These are phyloP conservation scores for Aphanomyces invadans DNA, from an alignment of 352 stramenopile species.

Conservation along the genomic window DNA sequence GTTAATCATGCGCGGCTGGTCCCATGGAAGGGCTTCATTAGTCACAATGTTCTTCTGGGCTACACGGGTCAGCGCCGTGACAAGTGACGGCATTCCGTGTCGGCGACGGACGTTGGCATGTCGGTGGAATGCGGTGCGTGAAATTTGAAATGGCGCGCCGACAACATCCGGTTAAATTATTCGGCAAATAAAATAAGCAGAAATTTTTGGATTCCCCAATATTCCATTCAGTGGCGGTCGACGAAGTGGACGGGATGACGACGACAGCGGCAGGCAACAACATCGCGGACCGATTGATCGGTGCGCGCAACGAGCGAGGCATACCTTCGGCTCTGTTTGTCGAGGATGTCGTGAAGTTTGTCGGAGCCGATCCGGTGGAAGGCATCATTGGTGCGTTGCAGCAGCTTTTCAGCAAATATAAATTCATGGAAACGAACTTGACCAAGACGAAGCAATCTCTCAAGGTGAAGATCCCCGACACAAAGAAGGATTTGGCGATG, in stretches of 20 bases:
- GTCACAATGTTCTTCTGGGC: conserved; percentile 19
- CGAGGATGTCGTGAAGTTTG: conserved; percentile 53
- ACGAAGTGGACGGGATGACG: neutral
- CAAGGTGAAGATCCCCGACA: conserved; percentile 89
- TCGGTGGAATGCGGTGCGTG: too few species aligned
- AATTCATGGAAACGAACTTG: conserved; percentile 84
- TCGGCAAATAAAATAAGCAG: neutral
- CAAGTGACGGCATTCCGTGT: neutral
- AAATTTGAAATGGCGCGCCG: neutral
- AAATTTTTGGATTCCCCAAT: too few species aligned
- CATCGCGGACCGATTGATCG: conserved; percentile 66
- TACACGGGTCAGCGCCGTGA: conserved; percentile 19
- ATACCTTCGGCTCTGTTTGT: conserved; percentile 76
- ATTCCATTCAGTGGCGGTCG: neutral
- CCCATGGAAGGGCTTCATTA: too few species aligned
- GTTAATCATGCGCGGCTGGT: too few species aligned
- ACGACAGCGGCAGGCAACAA: neutral
- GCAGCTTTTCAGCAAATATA: conserved; percentile 88
- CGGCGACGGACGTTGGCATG: too few species aligned
- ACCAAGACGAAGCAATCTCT: conserved; percentile 81
- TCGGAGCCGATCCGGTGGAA: conserved; percentile 55
- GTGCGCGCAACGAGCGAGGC: conserved; percentile 66
- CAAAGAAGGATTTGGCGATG: conserved; percentile 77
- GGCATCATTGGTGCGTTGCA: conserved; percentile 71
- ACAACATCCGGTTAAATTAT: neutral